Evolutionary conservation across 352 stramenopile species (phyloP).

Genomic region (Plasmopara halstedii): DNA sequence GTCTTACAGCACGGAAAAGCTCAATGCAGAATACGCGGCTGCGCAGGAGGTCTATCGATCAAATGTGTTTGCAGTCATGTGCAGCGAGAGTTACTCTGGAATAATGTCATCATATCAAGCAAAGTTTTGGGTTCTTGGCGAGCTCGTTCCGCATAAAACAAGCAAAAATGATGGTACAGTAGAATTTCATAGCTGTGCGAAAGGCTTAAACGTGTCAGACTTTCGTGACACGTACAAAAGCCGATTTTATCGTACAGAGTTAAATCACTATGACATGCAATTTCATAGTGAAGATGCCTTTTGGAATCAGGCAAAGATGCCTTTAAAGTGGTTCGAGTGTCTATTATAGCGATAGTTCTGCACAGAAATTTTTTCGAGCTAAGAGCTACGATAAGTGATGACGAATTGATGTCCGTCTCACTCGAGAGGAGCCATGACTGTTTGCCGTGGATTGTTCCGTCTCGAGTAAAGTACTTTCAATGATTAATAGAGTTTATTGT

Average conservation of each 20-base stretch:
- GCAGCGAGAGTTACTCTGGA: slow-evolving; percentile 20
- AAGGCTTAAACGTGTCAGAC: not conserved
- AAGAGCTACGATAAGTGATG: too few species aligned
- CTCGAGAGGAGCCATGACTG: too few species aligned
- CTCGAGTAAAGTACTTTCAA: too few species aligned
- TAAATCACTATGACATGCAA: slow-evolving; percentile 29
- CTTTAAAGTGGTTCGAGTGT: slow-evolving; percentile 34
- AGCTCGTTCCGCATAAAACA: slow-evolving; percentile 20
- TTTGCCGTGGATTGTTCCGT: too few species aligned
- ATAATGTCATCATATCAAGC: slow-evolving; percentile 21
- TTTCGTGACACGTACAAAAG: slow-evolving; percentile 7
- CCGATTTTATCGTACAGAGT: slow-evolving; percentile 9
- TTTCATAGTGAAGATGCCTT: slow-evolving; percentile 25
- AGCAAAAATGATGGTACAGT: slow-evolving; percentile 21
- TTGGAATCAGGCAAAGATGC: slow-evolving; percentile 22
- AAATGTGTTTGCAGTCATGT: slow-evolving; percentile 25
- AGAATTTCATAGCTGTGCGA: slow-evolving; percentile 24
- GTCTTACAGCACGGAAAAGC: slow-evolving; percentile 2
- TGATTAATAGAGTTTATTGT: too few species aligned
- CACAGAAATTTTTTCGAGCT: too few species aligned
- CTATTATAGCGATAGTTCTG: slow-evolving; percentile 11
- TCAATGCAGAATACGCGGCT: slow-evolving; percentile 11
- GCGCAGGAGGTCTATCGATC: slow-evolving; percentile 16
- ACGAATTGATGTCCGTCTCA: too few species aligned
- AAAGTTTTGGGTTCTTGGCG: slow-evolving; percentile 13